Base-by-base conservation (phyloP, 129 eudicot species). In the Lactuca sativa region DNA sequence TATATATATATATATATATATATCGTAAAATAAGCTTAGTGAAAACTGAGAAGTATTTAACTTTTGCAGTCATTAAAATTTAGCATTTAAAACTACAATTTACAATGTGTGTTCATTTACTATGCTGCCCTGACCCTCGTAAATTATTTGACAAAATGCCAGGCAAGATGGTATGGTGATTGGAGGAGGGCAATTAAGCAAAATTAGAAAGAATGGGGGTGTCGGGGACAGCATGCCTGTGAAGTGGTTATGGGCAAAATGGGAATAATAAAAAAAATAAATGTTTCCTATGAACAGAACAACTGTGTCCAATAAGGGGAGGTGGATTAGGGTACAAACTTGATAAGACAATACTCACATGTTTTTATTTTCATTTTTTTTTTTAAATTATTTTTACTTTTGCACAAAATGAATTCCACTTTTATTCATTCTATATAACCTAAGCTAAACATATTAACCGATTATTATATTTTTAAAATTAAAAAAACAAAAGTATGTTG, bases 201-300 rank as follows among this genome's bases (percentile, higher is more conserved):
- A 58, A 31, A 14, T 43, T 58, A 44, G 75, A 47, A 70, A 72
- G 69, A 49, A 76, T 25, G 75, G 69, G 69, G 63, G 63, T n/a
- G 67, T 5, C 33, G 82, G 67, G 72, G 68, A 71, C 59, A 64
- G 72, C 73, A 64, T 71, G 72, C 72, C 51, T 59, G 59, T 37
- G 44, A 54, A 59, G 47, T 67, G 67, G 73, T 58, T 49, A 77
- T 77, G 82, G 82, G 72, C 61, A 56, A 67, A 71, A 70, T 36
- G 67, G 72, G 67, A 74, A 34, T 15, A 57, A 44, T 9, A 57
- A 33, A 64, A 33, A 64, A 40, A 71, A 64, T 2, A 71, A 48
- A 40, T 78, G 82, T 64, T 78, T 71, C 82, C 77, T 78, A 36
- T 78, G 77, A 56, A 78, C 64, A 48, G 68, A 71, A 52, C 82